Percentiles rank a stretch among this genome's conserved stretches.
phyloP scores from a whole-genome alignment of 2,329 filamentous ascomycete genomes.

The Aspergillus sp. region DNA sequence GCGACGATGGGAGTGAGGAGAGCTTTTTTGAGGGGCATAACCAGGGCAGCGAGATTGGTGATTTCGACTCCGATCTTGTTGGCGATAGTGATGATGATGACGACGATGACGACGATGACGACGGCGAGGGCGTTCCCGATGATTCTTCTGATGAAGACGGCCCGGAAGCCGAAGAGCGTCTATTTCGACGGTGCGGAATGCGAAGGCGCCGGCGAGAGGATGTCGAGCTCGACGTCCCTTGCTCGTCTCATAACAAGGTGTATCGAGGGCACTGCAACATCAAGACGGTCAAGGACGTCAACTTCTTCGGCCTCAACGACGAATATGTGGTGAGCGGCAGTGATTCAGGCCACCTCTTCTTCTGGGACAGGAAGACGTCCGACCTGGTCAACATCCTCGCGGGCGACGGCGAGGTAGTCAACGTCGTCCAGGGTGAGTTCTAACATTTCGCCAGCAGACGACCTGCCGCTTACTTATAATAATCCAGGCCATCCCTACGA shows the following conservation, averaged over 20 bases:
- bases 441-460: background rate
- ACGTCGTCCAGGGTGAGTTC: constrained; percentile 52
- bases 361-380: constrained; percentile 56
- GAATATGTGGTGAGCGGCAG: constrained; percentile 60
- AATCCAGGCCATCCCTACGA: constrained; percentile 54
- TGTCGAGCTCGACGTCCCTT: constrained; percentile 48
- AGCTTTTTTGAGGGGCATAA: constrained; percentile 3
- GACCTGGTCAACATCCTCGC: constrained; percentile 56
- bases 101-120: constrained; percentile 17
- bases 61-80: constrained; percentile 8
- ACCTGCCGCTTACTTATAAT: constrained; percentile 8
- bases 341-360: constrained; percentile 58
- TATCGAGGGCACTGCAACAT: constrained; percentile 59
- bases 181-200: constrained; percentile 42
- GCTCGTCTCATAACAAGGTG: constrained; percentile 45
- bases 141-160: constrained; percentile 23
- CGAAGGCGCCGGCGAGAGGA: constrained; percentile 39
- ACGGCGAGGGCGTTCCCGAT: constrained; percentile 23
- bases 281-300: constrained; percentile 60
- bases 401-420: constrained; percentile 60
- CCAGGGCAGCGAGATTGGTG: too few species aligned
- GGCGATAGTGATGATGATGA: constrained; percentile 14
- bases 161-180: constrained; percentile 27
- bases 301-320: constrained; percentile 57
- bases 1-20: constrained; percentile 10